A percentile compares a stretch with the other conserved stretches of the same genome.
Evolutionary conservation across 768 basidiomycete species (phyloP).

Genomic region (Leccinum uliginosum): DNA sequence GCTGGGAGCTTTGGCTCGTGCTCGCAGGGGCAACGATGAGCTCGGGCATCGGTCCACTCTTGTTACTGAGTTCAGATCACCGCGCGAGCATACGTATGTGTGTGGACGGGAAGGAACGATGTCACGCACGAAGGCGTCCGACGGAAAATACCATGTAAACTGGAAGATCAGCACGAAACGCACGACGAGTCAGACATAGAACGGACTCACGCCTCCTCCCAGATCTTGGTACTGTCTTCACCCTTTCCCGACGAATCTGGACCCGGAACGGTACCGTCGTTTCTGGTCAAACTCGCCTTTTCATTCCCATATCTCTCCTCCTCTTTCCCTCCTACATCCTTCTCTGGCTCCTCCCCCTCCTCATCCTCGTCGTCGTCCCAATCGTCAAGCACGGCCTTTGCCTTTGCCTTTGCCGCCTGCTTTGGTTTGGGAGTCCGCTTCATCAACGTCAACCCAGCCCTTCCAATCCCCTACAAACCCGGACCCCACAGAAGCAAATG

Average conservation of each 20-base stretch:
- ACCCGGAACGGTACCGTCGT: background rate
- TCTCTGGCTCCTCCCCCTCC: background rate
- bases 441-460: background rate
- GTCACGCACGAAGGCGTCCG: background rate
- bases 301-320: background rate
- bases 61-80: conserved; percentile 42
- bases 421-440: conserved; percentile 2
- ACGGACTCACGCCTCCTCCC: conserved; percentile 65
- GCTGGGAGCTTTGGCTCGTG: conserved; percentile 36
- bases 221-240: conserved; percentile 46
- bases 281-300: background rate
- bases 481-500: background rate
- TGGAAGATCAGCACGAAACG: conserved; percentile 10
- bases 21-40: conserved; percentile 45
- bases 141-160: conserved; percentile 1
- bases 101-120: background rate
- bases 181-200: background rate
- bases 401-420: background rate
- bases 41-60: conserved; percentile 62
- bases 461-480: conserved; percentile 4
- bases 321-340: background rate
- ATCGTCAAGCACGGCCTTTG: conserved; percentile 39
- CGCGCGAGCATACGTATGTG: background rate
- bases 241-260: background rate
- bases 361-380: conserved; percentile 58